Evolutionary conservation across 768 basidiomycete genomes (phyloP).

Genomic region (Saitozyma sp.): DNA sequence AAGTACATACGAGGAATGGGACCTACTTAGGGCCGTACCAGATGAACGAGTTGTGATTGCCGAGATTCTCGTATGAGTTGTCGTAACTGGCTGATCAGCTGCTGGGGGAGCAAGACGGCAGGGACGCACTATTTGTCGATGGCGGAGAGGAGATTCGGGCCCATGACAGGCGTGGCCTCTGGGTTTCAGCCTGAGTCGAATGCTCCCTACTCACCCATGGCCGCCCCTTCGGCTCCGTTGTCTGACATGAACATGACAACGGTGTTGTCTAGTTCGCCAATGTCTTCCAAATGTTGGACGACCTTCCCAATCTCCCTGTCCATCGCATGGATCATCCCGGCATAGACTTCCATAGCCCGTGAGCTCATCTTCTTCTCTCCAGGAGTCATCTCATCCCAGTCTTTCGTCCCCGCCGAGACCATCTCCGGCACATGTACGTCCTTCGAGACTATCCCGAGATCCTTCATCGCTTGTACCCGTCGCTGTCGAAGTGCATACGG

Average conservation of each 20-base stretch:
- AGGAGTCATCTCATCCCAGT: constrained; percentile 34
- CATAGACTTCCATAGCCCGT: constrained; percentile 42
- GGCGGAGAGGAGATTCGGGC: constrained; percentile 17
- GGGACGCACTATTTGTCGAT: constrained; percentile 31
- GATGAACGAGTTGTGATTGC: constrained; percentile 41
- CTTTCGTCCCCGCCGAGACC: constrained; percentile 28
- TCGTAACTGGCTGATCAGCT: no score
- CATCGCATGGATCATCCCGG: constrained; percentile 45
- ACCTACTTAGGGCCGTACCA: no score
- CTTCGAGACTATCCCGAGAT: constrained; percentile 33
- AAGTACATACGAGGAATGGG: neutral
- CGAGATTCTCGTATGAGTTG: constrained; percentile 38
- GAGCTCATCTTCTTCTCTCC: constrained; percentile 32
- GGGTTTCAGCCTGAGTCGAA: neutral
- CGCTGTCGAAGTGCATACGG: constrained; percentile 37
- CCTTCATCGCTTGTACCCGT: constrained; percentile 32
- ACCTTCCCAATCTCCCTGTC: constrained; percentile 46
- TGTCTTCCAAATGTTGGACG: constrained; percentile 31
- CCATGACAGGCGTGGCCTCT: constrained; percentile 43
- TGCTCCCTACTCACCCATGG: neutral
- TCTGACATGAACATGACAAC: constrained; percentile 46
- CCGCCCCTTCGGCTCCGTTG: constrained; percentile 49
- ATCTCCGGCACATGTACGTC: constrained; percentile 25
- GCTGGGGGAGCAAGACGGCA: no score
- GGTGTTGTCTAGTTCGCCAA: constrained; percentile 46